Base-by-base conservation (phyloP, 169 alveolate genomes). In the Plasmodium yoelii region DNA sequence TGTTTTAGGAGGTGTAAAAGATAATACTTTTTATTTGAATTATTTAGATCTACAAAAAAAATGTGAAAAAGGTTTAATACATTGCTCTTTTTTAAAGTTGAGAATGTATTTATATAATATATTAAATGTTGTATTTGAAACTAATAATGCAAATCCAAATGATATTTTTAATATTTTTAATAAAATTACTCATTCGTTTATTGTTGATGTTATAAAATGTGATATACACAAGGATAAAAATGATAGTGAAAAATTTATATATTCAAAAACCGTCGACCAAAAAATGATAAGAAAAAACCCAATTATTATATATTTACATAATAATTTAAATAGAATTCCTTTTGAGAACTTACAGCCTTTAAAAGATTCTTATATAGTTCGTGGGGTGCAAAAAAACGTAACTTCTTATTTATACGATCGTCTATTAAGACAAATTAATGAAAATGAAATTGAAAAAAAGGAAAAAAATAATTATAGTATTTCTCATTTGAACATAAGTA, bases 51-150 rank as follows among this genome's bases (percentile, higher is more conserved):
- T 86, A 44, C 57, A 61, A 70, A 86, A 86, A 53, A 60, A 56
- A 86, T 86, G 91, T 22, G 74, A 69, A 47, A 68, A 55, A 34
- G 91, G 91, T 18, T 28, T 59, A 60, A 53, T 86, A 42, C 55
- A 47, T 69, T 86, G 86, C 46, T 86, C 91, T 9, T 86, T 86
- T 53, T 51, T 86, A 59, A 70, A 71, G 47, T 61, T 86, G 49
- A 68, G 91, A 53, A 86, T 86, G 91, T 86, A 86, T 72, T 60
- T 86, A 73, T 86, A 63, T 57, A 57, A 86, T 65, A 70, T 86
- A 70, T 55, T 86, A 19, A 86, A 69, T 44, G 91, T 69, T 42
- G 47, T 86, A 15, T 86, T 86, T 63, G 91, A 86, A 71, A 60
- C 53, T 26, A 63, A 69, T 15, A 18, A 61, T 12, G 39, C 60